Conservation (phyloP, 306 rosid genomes). For the Glycine latifolia region DNA sequence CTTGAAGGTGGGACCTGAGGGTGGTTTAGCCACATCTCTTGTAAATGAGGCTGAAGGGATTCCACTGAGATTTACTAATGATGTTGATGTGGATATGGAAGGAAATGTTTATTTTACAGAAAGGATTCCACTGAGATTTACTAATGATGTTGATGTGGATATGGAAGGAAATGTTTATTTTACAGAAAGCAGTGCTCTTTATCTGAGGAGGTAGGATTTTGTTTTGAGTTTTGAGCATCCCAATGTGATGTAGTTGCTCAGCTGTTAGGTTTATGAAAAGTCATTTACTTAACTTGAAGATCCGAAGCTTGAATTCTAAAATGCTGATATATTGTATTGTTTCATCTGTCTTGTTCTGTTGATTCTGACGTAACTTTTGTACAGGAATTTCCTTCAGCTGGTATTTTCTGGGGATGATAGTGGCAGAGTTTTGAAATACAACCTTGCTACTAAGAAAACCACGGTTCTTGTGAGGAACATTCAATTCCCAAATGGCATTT, state of each 20-base stretch:
- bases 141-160: slow-evolving; percentile 93
- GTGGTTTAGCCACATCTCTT: slow-evolving; percentile 86
- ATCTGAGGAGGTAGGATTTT: slow-evolving; percentile 75
- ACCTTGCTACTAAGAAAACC: slow-evolving; percentile 74
- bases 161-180: slow-evolving; percentile 85
- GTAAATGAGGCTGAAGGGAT: slow-evolving; percentile 84
- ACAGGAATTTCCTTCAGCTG: slow-evolving; percentile 86
- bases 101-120: slow-evolving; percentile 93
- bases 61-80: slow-evolving; percentile 81
- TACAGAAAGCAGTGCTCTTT: slow-evolving; percentile 78
- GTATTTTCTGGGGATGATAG: slow-evolving; percentile 74
- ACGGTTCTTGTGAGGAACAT: slow-evolving; percentile 76
- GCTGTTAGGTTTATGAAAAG: background rate
- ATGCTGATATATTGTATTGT: slow-evolving; percentile 7
- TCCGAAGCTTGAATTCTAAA: slow-evolving; percentile 17
- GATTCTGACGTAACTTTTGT: slow-evolving; percentile 49
- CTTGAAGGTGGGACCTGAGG: slow-evolving; percentile 88
- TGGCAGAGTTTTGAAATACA: slow-evolving; percentile 87
- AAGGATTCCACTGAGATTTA: slow-evolving; percentile 74
- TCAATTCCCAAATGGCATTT: slow-evolving; percentile 89
- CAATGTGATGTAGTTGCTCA: background rate
- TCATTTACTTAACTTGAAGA: background rate
- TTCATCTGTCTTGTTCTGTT: slow-evolving; percentile 31
- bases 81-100: slow-evolving; percentile 80
- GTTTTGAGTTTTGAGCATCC: slow-evolving; percentile 16